These are phyloP conservation scores for Plantago elongata DNA, from an alignment of 257 asterid species.

Conservation along the genomic window DNA sequence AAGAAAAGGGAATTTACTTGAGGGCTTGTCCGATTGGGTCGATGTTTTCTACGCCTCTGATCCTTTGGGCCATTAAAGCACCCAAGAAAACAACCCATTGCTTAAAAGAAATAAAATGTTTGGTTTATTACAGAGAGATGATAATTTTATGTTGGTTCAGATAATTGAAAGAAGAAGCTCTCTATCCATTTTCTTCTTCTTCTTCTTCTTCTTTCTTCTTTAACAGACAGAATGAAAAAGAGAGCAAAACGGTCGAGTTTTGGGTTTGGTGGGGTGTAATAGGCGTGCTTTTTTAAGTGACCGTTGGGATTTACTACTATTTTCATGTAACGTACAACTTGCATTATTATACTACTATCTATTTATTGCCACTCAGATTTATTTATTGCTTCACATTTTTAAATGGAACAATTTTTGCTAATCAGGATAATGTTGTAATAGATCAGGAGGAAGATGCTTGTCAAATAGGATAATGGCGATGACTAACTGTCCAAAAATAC, in stretches of 20 bases:
- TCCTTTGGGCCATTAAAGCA: slow-evolving; percentile 26
- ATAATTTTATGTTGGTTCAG: slow-evolving; percentile 9
- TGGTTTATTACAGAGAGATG: not conserved
- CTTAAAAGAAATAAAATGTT: not conserved
- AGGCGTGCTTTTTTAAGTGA: not conserved
- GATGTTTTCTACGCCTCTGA: slow-evolving; percentile 14
- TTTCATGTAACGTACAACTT: not conserved
- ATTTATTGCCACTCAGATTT: not conserved
- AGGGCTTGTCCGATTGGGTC: slow-evolving; percentile 13
- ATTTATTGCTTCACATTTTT: too few species aligned
- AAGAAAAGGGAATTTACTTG: slow-evolving; percentile 3
- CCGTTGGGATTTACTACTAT: slow-evolving; percentile 16
- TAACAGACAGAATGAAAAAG: not conserved
- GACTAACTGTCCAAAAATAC: too few species aligned
- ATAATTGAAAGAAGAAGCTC: not conserved
- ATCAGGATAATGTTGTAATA: too few species aligned
- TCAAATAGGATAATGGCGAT: too few species aligned
- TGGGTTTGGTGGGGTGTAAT: not conserved
- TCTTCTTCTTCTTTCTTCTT: not conserved
- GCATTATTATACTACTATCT: not conserved
- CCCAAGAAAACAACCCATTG: slow-evolving; percentile 38
- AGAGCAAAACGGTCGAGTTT: slow-evolving; percentile 20
- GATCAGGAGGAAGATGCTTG: too few species aligned
- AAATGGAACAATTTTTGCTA: too few species aligned
- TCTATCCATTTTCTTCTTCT: not conserved